Evolutionary conservation across 2,329 filamentous ascomycete genomes (phyloP), one percentile per base, ranked within the genome.

Genomic region (Cercospora beticola): DNA sequence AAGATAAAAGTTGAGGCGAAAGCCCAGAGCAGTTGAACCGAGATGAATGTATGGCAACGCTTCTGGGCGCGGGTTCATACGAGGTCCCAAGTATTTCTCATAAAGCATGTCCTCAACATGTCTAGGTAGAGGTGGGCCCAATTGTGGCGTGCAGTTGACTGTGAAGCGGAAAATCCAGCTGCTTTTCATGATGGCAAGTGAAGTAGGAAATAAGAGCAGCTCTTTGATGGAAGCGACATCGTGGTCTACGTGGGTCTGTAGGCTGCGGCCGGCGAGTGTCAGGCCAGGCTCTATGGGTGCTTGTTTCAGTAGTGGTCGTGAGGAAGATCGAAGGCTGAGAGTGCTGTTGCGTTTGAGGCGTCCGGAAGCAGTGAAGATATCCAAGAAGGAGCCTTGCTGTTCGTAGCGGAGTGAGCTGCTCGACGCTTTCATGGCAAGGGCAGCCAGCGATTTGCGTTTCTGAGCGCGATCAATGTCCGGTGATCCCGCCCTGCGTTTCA

Each of bases 1-100:
- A 26, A 73, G 68, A 63, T 72, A 72, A 57, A 73, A 73, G 62
- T 73, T 67, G n/a, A 73, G 28, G 21, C 65, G 68, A 36, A 73
- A 72, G 46, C 66, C 68, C 31, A 73, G 66, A 7, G 70, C 69
- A 6, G 71, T 73, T 18, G 66, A 67, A 40, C 71, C 71, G 23
- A 73, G 62, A 46, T 73, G 71, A 23, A 72, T 62, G 64, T 73
- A 73, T 0, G 71, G 71, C 43, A 73, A 62, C n/a, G 57, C 61
- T 18, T 70, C 68, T 10, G 68, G 66, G 33, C 68, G 64, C 9
- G 68, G 71, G 6, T 65, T 60, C 21, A 68, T 65, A 6, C 65
- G 64, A 2, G 65, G 43, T 28, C 65, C 70, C 26, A 73, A 28
- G 62, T 70, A 71, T 58, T 70, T 66, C 16, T 68, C 62, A 64